Base-by-base conservation (phyloP, 2,329 filamentous ascomycete species). In the Fusarium buxicola region DNA sequence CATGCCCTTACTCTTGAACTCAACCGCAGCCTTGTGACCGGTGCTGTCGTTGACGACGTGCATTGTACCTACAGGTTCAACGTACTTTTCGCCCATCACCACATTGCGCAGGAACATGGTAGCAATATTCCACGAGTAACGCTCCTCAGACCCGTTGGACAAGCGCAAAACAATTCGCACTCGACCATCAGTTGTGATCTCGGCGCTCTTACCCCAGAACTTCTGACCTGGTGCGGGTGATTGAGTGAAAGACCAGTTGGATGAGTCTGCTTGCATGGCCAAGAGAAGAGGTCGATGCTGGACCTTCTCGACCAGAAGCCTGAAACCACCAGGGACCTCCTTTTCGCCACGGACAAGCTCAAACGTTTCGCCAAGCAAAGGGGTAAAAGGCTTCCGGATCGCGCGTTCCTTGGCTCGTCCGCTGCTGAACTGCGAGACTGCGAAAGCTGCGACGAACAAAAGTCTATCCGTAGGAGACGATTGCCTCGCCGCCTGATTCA, bases 201-300 rank as follows among this genome's bases (percentile, higher is more conserved):
- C 95, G 3, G 92, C 92, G 51, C 90, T 94, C 80, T 98, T 98
- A 53, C 95, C 95, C 95, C 95, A 98, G 80, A 99, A 99, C 74
- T 98, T 98, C 74, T 99, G 94, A 18, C 90, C 90, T 0, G 95
- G 95, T 54, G 91, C 89, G 0, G 95, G 92, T 5, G 90, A 92
- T 74, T 98, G 95, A 1, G 92, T 84, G 60, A 97, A 89, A 3
- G 90, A 92, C 95, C 95, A 99, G 55, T 86, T 82, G 34, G 87
- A 84, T 34, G 91, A 88, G 75, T 99, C 95, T 5, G 94, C 95
- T 75, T 98, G 94, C 80, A 94, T 94, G 7, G 95, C 95, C 71
- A 98, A 87, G 62, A 94, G 89, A 12, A 99, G 92, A 0, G 95
- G 95, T 5, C 95, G 89, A 75, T 99, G 95, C 13, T 88, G 91